Base-by-base conservation (phyloP, 2,329 filamentous ascomycete genomes). In the Sarocladium oryzae region DNA sequence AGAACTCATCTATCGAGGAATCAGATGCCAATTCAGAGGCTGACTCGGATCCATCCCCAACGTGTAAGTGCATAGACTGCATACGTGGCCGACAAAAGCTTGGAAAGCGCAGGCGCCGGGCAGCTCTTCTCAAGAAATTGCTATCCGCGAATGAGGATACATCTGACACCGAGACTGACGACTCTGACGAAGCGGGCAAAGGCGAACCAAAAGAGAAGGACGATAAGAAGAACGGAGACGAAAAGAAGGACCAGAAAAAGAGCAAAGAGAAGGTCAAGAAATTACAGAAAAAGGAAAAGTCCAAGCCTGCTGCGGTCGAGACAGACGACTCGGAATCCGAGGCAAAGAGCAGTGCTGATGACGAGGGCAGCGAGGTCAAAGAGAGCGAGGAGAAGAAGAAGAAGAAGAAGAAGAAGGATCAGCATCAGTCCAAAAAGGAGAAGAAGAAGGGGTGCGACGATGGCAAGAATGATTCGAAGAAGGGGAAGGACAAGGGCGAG, bases 31-130 rank as follows among this genome's bases (percentile, higher is more conserved):
- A 65, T 37, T 55, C 36, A 40, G 37, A 33, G 20, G 41, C 37
- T 54, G 62, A 65, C 41, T 61, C 64, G 4, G 64, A 70, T 15
- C 62, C 67, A 2, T 66, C 71, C 32, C 64, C 64, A 3, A 64
- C 61, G 26, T 71, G 67, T 49, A 56, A 60, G 30, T 72, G 69
- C 50, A 50, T 52, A 2, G 60, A 61, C 9, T 71, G 68, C 49
- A 56, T 56, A 3, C 49, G 51, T 5, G 60, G 56, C 16, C 61
- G 63, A 40, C 58, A 53, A 52, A 61, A 56, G 37, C 21, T 51
- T 38, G 49, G 23, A 36, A 36, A 37, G 35, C 26, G 38, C 30
- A 51, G 23, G 32, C 24, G 46, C 18, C n/a, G 23, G 21, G 46
- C 46, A 9, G 15, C 7, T 36, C 8, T 36, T 8, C 15, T 10